Evolutionary conservation across 2,329 filamentous ascomycete genomes (phyloP), one percentile per base, ranked within the genome.

Genomic region (Trichoderma arundinaceum): DNA sequence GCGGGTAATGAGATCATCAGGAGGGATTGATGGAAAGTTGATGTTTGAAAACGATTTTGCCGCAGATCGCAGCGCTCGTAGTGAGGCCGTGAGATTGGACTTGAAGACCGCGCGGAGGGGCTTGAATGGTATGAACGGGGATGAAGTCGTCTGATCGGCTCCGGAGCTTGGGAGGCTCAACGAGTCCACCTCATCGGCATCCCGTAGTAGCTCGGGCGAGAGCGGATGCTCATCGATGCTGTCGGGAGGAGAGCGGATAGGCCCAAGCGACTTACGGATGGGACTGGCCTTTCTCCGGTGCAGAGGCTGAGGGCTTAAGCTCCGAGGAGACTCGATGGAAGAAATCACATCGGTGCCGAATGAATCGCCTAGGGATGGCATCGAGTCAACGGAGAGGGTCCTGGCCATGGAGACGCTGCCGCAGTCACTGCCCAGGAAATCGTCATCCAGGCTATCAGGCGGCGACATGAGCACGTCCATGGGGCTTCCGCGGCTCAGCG

Each of bases 51-150:
- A 83, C 7, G 87, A 87, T 67, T 83, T 85, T 57, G 88, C 88
- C 1, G 88, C 88, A 41, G 85, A 88, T 67, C 86, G 84, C 65
- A 90, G 75, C 39, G 88, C 88, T 19, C 86, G 83, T 53, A 90
- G 78, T 9, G 88, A 90, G 7, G 88, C 88, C 6, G 88, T 90
- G 43, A 90, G 74, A 71, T 90, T 90, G 3, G 88, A 90, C 74
- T 89, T 90, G 78, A 90, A 90, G 7, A 83, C 87, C 41, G 82
- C 82, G 66, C 81, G 80, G 41, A 87, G 77, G 2, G 85, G 84
- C 57, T 78, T 81, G 67, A 84, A 77, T n/a, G 77, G 77, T 33
- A 77, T 73, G 28, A 76, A 74, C 7, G 75, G 76, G 54, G 76
- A 75, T 67, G 74, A 64, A 64, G 77, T 74, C 52, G 74, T 71